phyloP scores from a whole-genome alignment of 352 stramenopile genomes.

The Phytophthora pinifolia region DNA sequence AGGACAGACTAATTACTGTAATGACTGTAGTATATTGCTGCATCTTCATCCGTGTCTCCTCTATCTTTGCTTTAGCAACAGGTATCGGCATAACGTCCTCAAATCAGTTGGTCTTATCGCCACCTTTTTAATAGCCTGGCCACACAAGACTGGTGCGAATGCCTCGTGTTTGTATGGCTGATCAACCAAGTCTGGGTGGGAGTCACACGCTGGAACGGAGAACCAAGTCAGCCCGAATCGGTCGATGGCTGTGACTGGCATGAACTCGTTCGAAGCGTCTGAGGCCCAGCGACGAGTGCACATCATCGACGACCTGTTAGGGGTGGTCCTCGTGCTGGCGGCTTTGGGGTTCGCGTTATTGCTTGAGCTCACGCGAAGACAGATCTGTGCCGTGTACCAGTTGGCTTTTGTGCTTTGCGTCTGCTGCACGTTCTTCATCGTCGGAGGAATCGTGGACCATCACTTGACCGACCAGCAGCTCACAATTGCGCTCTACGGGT shows the following conservation, averaged over 20 bases:
- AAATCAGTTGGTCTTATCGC: conserved; percentile 8
- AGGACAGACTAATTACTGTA: no score
- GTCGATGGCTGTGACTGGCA: conserved; percentile 3
- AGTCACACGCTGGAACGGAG: conserved; percentile 14
- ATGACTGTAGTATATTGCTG: no score
- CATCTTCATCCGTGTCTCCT: neutral
- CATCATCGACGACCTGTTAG: conserved; percentile 79
- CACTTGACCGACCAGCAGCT: conserved; percentile 75
- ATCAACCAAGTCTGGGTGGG: conserved; percentile 7
- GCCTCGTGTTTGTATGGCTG: conserved; percentile 1
- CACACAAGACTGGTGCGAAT: neutral
- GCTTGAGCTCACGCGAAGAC: conserved; percentile 70
- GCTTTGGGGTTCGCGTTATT: conserved; percentile 44
- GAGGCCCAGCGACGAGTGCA: conserved; percentile 45
- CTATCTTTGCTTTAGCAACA: conserved; percentile 10
- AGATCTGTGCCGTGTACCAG: conserved; percentile 70
- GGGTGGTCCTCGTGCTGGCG: conserved; percentile 59
- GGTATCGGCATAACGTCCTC: conserved; percentile 7
- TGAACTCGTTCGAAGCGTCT: conserved; percentile 21
- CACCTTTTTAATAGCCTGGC: conserved; percentile 18
- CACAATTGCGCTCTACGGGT: conserved; percentile 62
- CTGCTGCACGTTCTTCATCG: conserved; percentile 54
- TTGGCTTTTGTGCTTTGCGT: conserved; percentile 64
- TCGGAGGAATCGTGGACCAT: conserved; percentile 72
- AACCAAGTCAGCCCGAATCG: conserved; percentile 2